Conservation (phyloP, 2,329 filamentous ascomycete genomes). For the Phialophora tarda region DNA sequence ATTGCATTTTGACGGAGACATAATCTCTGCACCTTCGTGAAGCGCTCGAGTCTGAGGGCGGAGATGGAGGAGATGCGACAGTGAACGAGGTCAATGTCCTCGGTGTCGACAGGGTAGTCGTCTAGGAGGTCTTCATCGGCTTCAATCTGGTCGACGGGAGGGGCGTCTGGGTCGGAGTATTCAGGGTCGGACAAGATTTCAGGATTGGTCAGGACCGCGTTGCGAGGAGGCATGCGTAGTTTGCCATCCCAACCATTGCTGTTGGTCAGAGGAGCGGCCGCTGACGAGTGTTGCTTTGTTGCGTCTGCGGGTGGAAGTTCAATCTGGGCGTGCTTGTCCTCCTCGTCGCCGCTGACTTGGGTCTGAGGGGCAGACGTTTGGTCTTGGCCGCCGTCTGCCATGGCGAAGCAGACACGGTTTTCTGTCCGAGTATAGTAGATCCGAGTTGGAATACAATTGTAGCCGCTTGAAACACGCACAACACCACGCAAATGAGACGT, state of each 20-base stretch:
- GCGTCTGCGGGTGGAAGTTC: constrained; percentile 22
- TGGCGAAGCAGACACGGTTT: constrained; percentile 8
- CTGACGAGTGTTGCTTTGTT: constrained; percentile 1
- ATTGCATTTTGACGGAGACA: constrained; percentile 95
- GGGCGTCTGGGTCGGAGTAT: constrained; percentile 73
- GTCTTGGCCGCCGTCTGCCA: constrained; percentile 22
- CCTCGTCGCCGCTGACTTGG: constrained; percentile 10
- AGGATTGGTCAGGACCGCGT: constrained; percentile 74
- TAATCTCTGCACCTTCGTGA: constrained; percentile 74
- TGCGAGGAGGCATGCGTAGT: constrained; percentile 58
- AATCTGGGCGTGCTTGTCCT: constrained; percentile 29
- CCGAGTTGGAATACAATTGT: neutral
- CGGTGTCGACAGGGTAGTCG: constrained; percentile 50
- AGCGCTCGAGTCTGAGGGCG: constrained; percentile 80
- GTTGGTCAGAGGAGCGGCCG: constrained; percentile 39
- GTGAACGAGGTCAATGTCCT: constrained; percentile 91
- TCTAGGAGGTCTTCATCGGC: constrained; percentile 77
- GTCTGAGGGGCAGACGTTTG: constrained; percentile 15
- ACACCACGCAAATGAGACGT: neutral
- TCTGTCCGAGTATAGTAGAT: neutral
- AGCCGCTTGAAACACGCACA: neutral
- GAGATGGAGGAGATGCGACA: constrained; percentile 79
- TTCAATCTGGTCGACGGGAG: constrained; percentile 74
- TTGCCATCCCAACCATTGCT: constrained; percentile 56
- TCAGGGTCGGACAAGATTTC: constrained; percentile 85